Base-by-base conservation (phyloP, 495 filamentous ascomycete genomes). In the Aspergillus taichungensis region DNA sequence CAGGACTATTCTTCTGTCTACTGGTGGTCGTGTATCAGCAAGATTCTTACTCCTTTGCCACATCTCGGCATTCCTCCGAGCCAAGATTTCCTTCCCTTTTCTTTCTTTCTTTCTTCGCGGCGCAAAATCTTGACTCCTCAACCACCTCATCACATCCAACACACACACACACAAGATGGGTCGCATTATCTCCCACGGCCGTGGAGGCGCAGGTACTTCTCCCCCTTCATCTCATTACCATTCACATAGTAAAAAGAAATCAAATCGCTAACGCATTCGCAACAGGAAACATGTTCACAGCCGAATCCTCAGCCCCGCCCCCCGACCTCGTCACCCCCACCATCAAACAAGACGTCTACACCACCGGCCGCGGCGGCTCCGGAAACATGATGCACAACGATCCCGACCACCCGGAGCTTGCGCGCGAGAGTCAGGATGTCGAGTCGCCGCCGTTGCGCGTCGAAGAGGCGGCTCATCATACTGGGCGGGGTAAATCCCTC, bases 371-470 rank as follows among this genome's bases (percentile, higher is more conserved):
- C 48, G 81, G 81, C 14, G 81, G 81, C 46, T 69, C 69, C 8
- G 86, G 85, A 14, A 91, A 91, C 63, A 89, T 91, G 83, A 71
- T 80, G 13, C 75, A 79, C 52, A 76, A 76, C 42, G 82, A 88
- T 49, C 79, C 80, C 3, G 66, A 72, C 12, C 63, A 66, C 37
- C 76, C 76, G 5, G 77, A 82, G 52, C 66, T 87, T 51, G 87
- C 90, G 34, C 79, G 90, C 42, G 71, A 76, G 37, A 82, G 78
- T 30, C 90, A 96, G 61, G 90, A 95, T 59, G 86, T 95, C 44
- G 79, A 75, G 40, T 60, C 68, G 8, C 69, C 74, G 11, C 66
- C 70, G 27, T 71, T 78, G 68, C 64, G 69, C 28, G 60, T 56
- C n/a, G 60, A 68, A 37, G 61, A 70, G 45, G 59, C 54, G 31